Base-by-base conservation (phyloP, 371 early-diverging fungal species). In the Mucor sp. region DNA sequence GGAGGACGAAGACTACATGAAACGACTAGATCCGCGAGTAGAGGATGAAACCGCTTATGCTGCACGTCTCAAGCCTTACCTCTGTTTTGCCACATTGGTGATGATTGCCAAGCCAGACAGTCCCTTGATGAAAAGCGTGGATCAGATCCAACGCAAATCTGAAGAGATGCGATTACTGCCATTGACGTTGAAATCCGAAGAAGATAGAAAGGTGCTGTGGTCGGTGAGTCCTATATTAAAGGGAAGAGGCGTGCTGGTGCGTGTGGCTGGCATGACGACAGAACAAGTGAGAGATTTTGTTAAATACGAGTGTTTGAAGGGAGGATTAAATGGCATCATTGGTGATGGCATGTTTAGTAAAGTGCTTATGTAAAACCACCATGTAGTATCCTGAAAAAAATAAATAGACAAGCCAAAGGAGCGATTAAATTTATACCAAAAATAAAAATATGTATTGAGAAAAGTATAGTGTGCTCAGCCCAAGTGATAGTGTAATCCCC, bases 281-380 rank as follows among this genome's bases (percentile, higher is more conserved):
- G 84, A 83, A 21, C 47, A 71, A 67, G 84, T 83, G 3, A 67
- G 78, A 7, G 74, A 79, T 61, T 83, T 83, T 75, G 71, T 83
- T 48, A 83, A 83, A 21, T 39, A 68, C 19, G 71, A 77, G 27
- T 79, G 80, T 62, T 60, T 82, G 9, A 68, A 69, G 6, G 30
- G 67, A 44, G 77, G 76, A 1, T 60, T 81, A 14, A 56, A 72
- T 33, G 39, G 66, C 6, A 73, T 79, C 43, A 67, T 81, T 19
- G 82, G 82, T 8, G 75, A 75, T 39, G 81, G 81, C 73, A 81
- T 81, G 81, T 81, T 76, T 66, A 50, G 58, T 21, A 81, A 81
- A 56, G 55, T 81, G 7, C 62, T 81, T 5, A 71, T 78, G 73
- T 81, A 75, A 25, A 9, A 27, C 8, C 8, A 53, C 17, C n/a